Conservation (phyloP, 768 basidiomycete genomes). For the Mycena galericulata region DNA sequence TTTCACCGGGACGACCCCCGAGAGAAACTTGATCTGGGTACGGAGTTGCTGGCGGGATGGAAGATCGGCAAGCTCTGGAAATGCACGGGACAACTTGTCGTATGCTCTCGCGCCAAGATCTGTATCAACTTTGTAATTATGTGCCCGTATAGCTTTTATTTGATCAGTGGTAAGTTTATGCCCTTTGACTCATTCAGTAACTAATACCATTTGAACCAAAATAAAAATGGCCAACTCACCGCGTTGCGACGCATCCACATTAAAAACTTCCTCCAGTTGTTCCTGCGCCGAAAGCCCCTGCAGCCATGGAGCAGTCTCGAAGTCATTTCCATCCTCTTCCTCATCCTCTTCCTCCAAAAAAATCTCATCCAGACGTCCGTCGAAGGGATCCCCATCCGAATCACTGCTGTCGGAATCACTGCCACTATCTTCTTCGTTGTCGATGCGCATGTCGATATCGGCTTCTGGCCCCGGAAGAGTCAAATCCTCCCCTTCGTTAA, state of each 20-base stretch:
- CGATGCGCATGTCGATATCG: too few species aligned
- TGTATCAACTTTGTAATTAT: slow-evolving; percentile 12
- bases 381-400: slow-evolving; percentile 34
- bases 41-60: background rate
- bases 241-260: background rate
- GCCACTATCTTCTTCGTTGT: background rate
- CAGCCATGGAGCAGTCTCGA: slow-evolving; percentile 5
- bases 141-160: slow-evolving; percentile 7
- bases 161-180: slow-evolving; percentile 11
- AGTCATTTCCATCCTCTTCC: slow-evolving; percentile 6
- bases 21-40: slow-evolving; percentile 1
- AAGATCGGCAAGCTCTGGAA: slow-evolving; percentile 7
- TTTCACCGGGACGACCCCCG: background rate
- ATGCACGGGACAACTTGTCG: slow-evolving; percentile 1
- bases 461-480: too few species aligned
- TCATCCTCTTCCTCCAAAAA: slow-evolving; percentile 10
- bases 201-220: too few species aligned
- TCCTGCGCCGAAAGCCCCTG: slow-evolving; percentile 6
- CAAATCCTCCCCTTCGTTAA: too few species aligned
- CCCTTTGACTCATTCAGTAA: too few species aligned
- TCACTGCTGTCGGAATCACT: slow-evolving; percentile 35
- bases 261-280: background rate
- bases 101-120: slow-evolving; percentile 6
- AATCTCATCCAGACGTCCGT: background rate
- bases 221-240: too few species aligned